Evolutionary conservation across 1,284 basidiomycete genomes (phyloP).

Genomic region (Moesziomyces sp.): DNA sequence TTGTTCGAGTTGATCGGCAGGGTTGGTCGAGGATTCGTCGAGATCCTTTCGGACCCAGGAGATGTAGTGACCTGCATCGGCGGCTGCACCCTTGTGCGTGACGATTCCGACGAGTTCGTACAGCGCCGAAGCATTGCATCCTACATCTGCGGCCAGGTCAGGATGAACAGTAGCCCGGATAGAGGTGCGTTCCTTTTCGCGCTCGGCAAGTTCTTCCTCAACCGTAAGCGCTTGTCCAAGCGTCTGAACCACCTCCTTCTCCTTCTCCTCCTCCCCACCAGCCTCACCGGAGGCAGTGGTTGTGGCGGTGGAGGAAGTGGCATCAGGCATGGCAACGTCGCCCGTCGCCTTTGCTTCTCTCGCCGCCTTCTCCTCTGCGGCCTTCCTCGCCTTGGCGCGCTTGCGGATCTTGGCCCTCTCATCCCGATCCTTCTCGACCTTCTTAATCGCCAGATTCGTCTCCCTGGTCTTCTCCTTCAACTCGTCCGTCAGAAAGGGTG

Average conservation of each 20-base stretch:
- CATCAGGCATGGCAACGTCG: constrained; percentile 74
- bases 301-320: constrained; percentile 6
- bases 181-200: constrained; percentile 48
- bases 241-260: constrained; percentile 8
- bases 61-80: constrained; percentile 93
- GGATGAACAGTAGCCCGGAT: constrained; percentile 73
- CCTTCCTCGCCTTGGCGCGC: constrained; percentile 74
- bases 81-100: constrained; percentile 94
- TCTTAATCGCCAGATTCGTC: constrained; percentile 77
- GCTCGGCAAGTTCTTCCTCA: constrained; percentile 73
- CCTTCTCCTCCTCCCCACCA: neutral
- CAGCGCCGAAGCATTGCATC: constrained; percentile 78
- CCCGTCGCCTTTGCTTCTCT: constrained; percentile 36
- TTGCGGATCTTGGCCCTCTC: constrained; percentile 86
- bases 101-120: constrained; percentile 93
- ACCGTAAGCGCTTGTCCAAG: constrained; percentile 72
- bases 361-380: constrained; percentile 54
- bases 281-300: neutral
- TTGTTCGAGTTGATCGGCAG: constrained; percentile 22
- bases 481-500: constrained; percentile 84
- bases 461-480: constrained; percentile 79
- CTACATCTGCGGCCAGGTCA: constrained; percentile 76
- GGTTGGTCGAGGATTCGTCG: constrained; percentile 7
- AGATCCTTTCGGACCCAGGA: constrained; percentile 75
- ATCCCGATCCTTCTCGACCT: constrained; percentile 82